A percentile compares a stretch with the other conserved stretches of the same genome.
Conservation (phyloP, 306 rosid species). For the Hippophae rhamnoides region DNA sequence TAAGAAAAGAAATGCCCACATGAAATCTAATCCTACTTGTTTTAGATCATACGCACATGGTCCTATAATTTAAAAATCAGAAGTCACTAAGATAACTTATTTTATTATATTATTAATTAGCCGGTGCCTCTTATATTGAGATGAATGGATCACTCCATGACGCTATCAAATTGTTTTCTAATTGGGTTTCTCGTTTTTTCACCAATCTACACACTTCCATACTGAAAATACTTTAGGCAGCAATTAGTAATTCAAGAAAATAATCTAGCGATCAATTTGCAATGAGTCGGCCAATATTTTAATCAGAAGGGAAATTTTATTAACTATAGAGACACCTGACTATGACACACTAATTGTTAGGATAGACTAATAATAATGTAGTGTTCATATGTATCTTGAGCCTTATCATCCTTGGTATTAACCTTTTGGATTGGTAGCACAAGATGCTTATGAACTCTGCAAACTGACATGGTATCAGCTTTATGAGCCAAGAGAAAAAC, state of each 20-base stretch:
- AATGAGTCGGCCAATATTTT: slow-evolving; percentile 1
- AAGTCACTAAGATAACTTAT: slow-evolving; percentile 10
- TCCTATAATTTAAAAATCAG: slow-evolving; percentile 25
- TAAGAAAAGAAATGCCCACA: slow-evolving; percentile 24
- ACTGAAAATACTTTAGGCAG: slow-evolving; percentile 7
- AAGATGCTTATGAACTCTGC: too few species aligned
- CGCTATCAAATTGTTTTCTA: slow-evolving; percentile 12
- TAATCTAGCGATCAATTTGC: not conserved
- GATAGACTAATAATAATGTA: too few species aligned
- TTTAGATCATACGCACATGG: slow-evolving; percentile 44
- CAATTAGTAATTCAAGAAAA: slow-evolving; percentile 1
- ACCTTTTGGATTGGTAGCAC: too few species aligned
- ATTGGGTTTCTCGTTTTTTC: slow-evolving; percentile 17
- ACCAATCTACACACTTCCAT: slow-evolving; percentile 13
- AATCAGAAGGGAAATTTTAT: not conserved
- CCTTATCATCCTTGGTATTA: too few species aligned
- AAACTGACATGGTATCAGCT: too few species aligned
- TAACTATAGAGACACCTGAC: not conserved
- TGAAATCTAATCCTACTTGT: slow-evolving; percentile 44
- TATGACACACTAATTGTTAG: not conserved
- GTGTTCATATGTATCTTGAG: too few species aligned
- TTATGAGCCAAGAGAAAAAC: too few species aligned
- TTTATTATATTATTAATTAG: slow-evolving; percentile 1
- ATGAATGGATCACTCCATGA: slow-evolving; percentile 5
- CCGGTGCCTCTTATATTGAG: slow-evolving; percentile 8